phyloP scores from a whole-genome alignment of 192 early-diverging fungal species.

The Ambispora gerdemannii region DNA sequence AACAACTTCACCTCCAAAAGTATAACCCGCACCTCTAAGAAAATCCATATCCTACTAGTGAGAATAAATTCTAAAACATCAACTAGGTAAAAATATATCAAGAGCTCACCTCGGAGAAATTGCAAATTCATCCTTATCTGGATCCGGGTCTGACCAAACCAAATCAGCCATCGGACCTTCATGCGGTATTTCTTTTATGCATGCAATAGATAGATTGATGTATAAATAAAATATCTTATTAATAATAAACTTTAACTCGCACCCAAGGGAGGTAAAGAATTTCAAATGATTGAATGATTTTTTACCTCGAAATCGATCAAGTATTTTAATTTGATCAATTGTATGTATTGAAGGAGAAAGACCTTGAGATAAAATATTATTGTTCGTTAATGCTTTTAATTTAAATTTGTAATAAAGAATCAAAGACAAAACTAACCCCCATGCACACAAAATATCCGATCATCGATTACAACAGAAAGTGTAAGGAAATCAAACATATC shows the following conservation, averaged over 20 bases:
- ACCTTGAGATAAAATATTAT: conserved; percentile 37
- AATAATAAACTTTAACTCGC: no score
- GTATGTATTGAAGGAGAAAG: conserved; percentile 79
- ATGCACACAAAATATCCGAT: conserved; percentile 92
- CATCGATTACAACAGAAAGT: conserved; percentile 82
- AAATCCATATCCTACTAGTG: background rate
- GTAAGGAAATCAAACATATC: conserved; percentile 93
- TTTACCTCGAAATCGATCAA: conserved; percentile 79
- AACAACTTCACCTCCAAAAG: conserved; percentile 79
- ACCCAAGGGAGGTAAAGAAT: no score
- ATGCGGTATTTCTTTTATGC: conserved; percentile 79
- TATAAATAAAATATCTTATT: no score
- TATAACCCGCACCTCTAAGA: conserved; percentile 80
- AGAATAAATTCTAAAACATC: conserved; percentile 16
- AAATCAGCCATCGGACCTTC: conserved; percentile 93
- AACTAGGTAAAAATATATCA: conserved; percentile 4
- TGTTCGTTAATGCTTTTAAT: no score
- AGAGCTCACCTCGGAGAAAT: conserved; percentile 66
- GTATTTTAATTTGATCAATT: conserved; percentile 81
- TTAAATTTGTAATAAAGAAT: background rate
- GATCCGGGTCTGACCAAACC: conserved; percentile 88
- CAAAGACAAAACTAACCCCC: conserved; percentile 66
- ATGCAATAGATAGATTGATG: background rate
- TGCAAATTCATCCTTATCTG: conserved; percentile 71
- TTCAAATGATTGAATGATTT: background rate